Evolutionary conservation across 306 rosid species (phyloP), one percentile per base, ranked within the genome.

Genomic region (Astragalus membranaceus): DNA sequence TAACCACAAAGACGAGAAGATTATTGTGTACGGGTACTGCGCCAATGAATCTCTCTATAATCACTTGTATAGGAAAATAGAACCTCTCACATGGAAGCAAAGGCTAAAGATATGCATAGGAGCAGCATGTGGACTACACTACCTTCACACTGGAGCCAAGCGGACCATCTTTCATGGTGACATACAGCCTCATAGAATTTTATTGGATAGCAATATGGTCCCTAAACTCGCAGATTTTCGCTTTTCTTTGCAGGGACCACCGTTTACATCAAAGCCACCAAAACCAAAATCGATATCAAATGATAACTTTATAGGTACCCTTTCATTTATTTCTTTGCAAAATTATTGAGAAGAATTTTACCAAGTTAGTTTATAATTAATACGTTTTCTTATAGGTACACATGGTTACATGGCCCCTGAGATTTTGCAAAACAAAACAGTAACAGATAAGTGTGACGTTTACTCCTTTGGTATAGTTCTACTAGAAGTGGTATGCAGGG

Each of bases 41-140:
- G 1, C 10, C 6, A 30, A 64, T 30, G 65, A 67, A 6, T 30
- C 16, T 9, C 75, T 80, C 41, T 12, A 4, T 26, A 0, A 53
- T 20, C 47, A 10, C 46, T 51, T 68, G 8, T 0, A 16, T 5
- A 13, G 10, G 8, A 44, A 42, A 29, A 43, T 0, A 8, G 9
- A 42, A 10, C 69, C 66, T 7, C 59, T 74, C 2, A 8, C 80
- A 2, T 74, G 80, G 83, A 79, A 74, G 62, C 60, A 71, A 39
- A 64, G 78, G 62, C 50, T 78, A 0, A 37, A 78, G 12, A 73
- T 67, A 8, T 73, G 83, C 72, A 42, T 73, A 12, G 83, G 67
- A 49, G 75, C 37, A 42, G 71, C 79, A 4, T 4, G 13, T 10
- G 83, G 55, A 20, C n/a, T 76, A n/a, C 78, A 76, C 46, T 72